These are phyloP conservation scores for Blastocystis hominis DNA, from an alignment of 352 stramenopile species.

Conservation along the genomic window DNA sequence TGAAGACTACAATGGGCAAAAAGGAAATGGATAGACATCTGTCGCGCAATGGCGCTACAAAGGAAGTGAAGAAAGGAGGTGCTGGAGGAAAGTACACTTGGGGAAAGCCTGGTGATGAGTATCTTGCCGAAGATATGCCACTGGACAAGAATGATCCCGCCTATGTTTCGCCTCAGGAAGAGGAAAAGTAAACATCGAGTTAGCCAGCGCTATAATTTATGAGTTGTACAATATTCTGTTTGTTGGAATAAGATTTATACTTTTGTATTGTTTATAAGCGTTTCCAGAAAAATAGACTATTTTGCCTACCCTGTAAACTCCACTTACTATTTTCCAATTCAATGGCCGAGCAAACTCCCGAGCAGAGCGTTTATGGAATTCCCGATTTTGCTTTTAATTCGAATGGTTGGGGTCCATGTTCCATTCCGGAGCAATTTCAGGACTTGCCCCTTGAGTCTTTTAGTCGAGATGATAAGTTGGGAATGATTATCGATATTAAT, in stretches of 20 bases:
- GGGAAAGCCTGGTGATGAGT: slow-evolving; percentile 61
- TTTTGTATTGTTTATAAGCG: not conserved
- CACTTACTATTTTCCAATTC: not conserved
- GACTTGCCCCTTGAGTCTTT: not conserved
- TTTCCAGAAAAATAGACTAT: not conserved
- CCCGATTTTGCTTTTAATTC: slow-evolving; percentile 8
- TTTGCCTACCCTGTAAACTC: not conserved
- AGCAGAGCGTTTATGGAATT: not conserved
- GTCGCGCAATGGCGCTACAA: slow-evolving; percentile 58
- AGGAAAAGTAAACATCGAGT: slow-evolving; percentile 55
- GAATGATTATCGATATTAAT: slow-evolving; percentile 27
- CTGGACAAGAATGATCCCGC: slow-evolving; percentile 60
- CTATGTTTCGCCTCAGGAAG: slow-evolving; percentile 59
- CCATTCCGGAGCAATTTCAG: not conserved
- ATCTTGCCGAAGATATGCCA: slow-evolving; percentile 42
- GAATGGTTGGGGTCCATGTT: slow-evolving; percentile 23
- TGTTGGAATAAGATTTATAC: not conserved
- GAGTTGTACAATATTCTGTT: not conserved
- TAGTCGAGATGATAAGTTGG: slow-evolving; percentile 48
- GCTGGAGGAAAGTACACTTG: slow-evolving; percentile 61
- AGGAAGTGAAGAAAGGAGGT: slow-evolving; percentile 58
- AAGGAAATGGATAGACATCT: slow-evolving; percentile 59
- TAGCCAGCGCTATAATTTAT: not conserved
- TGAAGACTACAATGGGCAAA: slow-evolving; percentile 24
- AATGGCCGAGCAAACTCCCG: not conserved